phyloP scores from a whole-genome alignment of 2,329 filamentous ascomycete species.

The Alternaria longipes region DNA sequence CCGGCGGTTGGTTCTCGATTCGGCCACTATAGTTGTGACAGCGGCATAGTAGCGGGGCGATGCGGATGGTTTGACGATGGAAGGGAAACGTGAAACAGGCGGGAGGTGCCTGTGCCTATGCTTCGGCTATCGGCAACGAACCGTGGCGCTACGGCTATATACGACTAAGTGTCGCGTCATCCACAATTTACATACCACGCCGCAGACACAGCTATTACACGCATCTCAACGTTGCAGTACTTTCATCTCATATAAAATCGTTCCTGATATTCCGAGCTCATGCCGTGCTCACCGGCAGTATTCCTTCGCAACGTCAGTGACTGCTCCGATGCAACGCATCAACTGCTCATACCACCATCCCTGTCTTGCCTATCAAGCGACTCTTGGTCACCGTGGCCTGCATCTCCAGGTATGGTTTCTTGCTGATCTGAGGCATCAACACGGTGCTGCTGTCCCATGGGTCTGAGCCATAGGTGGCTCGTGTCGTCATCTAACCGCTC shows the following conservation, averaged over 20 bases:
- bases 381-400: slow-evolving; percentile 5
- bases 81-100: not conserved
- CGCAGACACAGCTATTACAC: not conserved
- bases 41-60: not conserved
- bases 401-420: not conserved
- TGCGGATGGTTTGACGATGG: not conserved
- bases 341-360: not conserved
- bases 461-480: slow-evolving; percentile 2
- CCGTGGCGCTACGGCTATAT: not conserved
- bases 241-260: not conserved
- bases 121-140: not conserved
- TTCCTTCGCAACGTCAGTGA: not conserved
- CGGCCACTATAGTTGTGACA: not conserved
- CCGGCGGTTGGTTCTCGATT: not conserved
- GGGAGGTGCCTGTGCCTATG: not conserved
- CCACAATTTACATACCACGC: not conserved
- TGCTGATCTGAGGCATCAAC: not conserved
- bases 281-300: not conserved
- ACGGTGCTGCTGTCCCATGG: not conserved
- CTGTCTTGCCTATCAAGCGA: not conserved
- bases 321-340: not conserved
- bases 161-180: not conserved
- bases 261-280: not conserved
- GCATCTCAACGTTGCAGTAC: not conserved
- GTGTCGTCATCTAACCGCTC: slow-evolving; percentile 4